A percentile compares a stretch with the other conserved stretches of the same genome.
These are phyloP conservation scores for Suillus cothurnatus DNA, from an alignment of 768 basidiomycete species.

Conservation along the genomic window DNA sequence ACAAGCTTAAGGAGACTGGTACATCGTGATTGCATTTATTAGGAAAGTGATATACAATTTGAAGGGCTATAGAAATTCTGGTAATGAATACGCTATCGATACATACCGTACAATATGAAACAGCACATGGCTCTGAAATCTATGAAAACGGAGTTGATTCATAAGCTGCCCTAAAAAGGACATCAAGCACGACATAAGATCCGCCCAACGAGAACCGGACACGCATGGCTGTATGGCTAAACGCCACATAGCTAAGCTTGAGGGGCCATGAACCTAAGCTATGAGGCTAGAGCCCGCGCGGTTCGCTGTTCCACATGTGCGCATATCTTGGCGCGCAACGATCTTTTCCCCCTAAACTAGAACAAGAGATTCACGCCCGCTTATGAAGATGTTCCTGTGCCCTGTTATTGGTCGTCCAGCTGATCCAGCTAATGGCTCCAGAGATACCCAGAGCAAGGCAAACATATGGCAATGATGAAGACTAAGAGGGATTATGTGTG, in stretches of 20 bases:
- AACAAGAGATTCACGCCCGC: not conserved
- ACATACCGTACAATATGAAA: not conserved
- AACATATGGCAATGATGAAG: slow-evolving; percentile 12
- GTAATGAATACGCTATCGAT: not conserved
- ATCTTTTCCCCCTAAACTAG: not conserved
- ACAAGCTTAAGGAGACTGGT: not conserved
- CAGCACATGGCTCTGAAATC: not conserved
- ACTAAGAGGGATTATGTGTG: not conserved
- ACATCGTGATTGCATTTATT: not conserved
- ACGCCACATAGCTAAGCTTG: not conserved
- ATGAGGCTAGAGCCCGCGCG: not conserved
- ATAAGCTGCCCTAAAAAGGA: too few species aligned
- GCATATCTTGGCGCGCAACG: not conserved
- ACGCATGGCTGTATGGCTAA: not conserved
- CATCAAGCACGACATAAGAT: not conserved
- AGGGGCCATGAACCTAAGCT: too few species aligned
- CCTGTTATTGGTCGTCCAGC: slow-evolving; percentile 1
- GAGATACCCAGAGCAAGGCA: slow-evolving; percentile 22
- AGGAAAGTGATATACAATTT: not conserved
- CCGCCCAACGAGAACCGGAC: not conserved
- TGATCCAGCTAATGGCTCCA: slow-evolving; percentile 25
- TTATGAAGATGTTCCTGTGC: not conserved
- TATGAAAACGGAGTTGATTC: not conserved
- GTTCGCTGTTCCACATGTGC: too few species aligned
- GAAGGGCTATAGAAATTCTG: not conserved